Conservation (phyloP, 2,329 filamentous ascomycete species). For the Coniella vitis region DNA sequence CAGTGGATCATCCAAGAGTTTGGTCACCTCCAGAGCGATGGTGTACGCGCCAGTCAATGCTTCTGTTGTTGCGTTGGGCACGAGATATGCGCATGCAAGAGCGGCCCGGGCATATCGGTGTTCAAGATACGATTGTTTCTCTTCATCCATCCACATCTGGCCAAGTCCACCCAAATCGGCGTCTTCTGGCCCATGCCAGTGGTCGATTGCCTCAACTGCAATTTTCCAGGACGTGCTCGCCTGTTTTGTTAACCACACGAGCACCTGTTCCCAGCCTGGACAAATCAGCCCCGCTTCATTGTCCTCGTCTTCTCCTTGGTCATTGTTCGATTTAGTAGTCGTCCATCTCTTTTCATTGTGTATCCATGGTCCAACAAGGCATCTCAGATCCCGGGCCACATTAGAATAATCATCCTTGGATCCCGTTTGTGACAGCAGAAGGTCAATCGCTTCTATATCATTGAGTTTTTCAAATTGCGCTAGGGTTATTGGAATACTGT, state of each 20-base stretch:
- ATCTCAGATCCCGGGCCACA: constrained; percentile 58
- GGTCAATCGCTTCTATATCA: constrained; percentile 50
- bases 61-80: constrained; percentile 52
- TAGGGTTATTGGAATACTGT: constrained; percentile 44
- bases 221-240: constrained; percentile 54
- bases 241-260: constrained; percentile 59
- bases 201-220: constrained; percentile 56
- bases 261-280: constrained; percentile 62
- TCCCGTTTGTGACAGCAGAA: constrained; percentile 54
- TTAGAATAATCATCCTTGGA: constrained; percentile 29
- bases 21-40: constrained; percentile 52
- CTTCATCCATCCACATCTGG: constrained; percentile 51
- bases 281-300: constrained; percentile 31
- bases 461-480: constrained; percentile 56
- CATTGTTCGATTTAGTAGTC: constrained; percentile 16
- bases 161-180: constrained; percentile 59
- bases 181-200: constrained; percentile 69
- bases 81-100: constrained; percentile 60
- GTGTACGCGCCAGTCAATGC: constrained; percentile 54
- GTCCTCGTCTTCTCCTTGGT: constrained; percentile 21
- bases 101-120: constrained; percentile 60
- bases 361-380: constrained; percentile 67
- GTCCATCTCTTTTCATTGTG: constrained; percentile 57
- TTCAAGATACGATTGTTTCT: constrained; percentile 53
- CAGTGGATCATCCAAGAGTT: constrained; percentile 53